Base-by-base conservation (phyloP, 169 alveolate genomes). In the Plasmodium knowlesi region DNA sequence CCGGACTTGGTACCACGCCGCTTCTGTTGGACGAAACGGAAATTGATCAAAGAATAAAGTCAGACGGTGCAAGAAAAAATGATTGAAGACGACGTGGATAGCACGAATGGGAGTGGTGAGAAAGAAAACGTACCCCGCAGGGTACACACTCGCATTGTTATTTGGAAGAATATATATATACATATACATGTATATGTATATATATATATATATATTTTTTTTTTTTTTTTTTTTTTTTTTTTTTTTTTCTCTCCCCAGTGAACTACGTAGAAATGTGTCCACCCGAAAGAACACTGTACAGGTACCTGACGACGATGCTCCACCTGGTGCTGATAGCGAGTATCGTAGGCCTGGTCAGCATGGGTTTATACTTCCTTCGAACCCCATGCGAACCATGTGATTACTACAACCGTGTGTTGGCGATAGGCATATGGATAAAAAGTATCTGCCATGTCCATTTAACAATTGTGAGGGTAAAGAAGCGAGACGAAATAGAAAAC, bases 371-470 rank as follows among this genome's bases (percentile, higher is more conserved):
- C 25, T 88, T 76, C 39, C 19, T 88, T 22, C 10, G 32, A 4
- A 61, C 73, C 1, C 86, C 94, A 16, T 88, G 94, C 32, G 88
- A 88, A 70, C 39, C 10, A 12, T 88, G 94, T 57, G 94, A 88
- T 78, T 54, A 19, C 70, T 78, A 32, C 43, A 88, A 88, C 39
- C 57, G 94, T 5, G 19, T 78, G 37, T 6, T 88, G 41, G 94
- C 81, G 50, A 78, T 78, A 71, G 76, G 30, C 1, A 88, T 88
- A 76, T 78, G 79, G 32, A 25, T 88, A 19, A 88, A 88, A 88
- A 88, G 41, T 19, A 78, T 74, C 16, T 54, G 25, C 0, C 94
- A 88, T 25, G 30, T 88, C 34, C 79, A 72, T 10, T 10, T 88
- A 19, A 78, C 57, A 9, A 37, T 88, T 14, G 30, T 74, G 30